Base-by-base conservation (phyloP, 768 basidiomycete species). In the Termitomyces sp. region DNA sequence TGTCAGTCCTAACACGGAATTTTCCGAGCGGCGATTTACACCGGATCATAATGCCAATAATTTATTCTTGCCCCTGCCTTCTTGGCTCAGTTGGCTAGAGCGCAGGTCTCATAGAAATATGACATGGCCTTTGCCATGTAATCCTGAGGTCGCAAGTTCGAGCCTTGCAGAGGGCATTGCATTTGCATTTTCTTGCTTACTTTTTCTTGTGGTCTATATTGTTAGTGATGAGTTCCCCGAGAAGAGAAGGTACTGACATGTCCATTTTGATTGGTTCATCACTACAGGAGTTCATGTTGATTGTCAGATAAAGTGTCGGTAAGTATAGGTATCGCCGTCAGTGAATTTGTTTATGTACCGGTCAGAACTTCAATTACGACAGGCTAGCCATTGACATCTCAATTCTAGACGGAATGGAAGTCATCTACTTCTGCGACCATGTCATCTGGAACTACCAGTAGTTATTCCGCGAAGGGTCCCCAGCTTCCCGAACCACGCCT, bases 61-160 rank as follows among this genome's bases (percentile, higher is more conserved):
- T 21, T 1, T 21, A 3, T 23, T 8, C 4, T 1, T n/a, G n/a
- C 7, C n/a, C 34, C 35, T 31, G 53, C 49, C 54, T 47, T 50
- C 46, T 49, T 78, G 77, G 77, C 77, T 78, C 77, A 78, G 77
- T 76, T 78, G 77, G 77, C 66, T 79, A 78, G 77, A 78, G 77
- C 77, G 77, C 77, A 76, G 77, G 77, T 79, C 77, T 79, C 77
- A 78, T 79, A 79, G 63, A 27, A 53, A 9, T 49, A 68, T 75
- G 75, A 75, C 62, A 60, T 65, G 61, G 27, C 21, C 0, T 0
- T 2, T 0, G 3, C 59, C 64, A 61, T 66, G 66, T 19, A 74
- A 78, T 77, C 77, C 77, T 75, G 76, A 77, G 77, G 76, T 77
- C 76, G 77, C 77, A 76, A 77, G 77, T 78, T 78, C 75, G 76